Conservation (phyloP, 2,329 filamentous ascomycete species). For the Calonectria pseudoturangicola region DNA sequence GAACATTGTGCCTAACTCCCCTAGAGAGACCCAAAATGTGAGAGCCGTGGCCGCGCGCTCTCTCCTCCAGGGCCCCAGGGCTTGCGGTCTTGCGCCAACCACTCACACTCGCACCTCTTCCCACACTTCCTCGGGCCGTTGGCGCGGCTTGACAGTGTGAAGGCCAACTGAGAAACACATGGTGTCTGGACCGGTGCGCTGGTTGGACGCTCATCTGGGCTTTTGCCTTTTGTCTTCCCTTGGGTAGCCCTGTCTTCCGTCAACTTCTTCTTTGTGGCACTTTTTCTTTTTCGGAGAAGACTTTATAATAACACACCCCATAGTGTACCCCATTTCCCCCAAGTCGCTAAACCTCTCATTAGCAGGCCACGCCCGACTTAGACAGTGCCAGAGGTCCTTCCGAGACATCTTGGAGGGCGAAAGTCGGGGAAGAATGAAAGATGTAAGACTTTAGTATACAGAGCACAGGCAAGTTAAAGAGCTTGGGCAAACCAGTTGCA, state of each 20-base stretch:
- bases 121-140: conserved; percentile 52
- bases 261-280: conserved; percentile 31
- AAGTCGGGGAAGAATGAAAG: conserved; percentile 7
- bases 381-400: conserved; percentile 1
- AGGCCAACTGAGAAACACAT: conserved; percentile 47
- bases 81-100: conserved; percentile 31
- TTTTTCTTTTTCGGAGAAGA: neutral
- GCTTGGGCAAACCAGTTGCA: conserved; percentile 32
- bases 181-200: conserved; percentile 48
- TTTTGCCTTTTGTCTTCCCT: conserved; percentile 48
- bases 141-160: conserved; percentile 53
- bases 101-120: conserved; percentile 38
- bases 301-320: conserved; percentile 29
- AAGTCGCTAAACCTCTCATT: neutral
- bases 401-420: conserved; percentile 20
- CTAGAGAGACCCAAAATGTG: conserved; percentile 37
- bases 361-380: conserved; percentile 5
- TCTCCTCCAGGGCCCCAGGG: neutral
- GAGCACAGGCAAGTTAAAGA: conserved; percentile 18
- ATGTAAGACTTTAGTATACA: conserved; percentile 20
- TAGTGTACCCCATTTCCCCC: neutral
- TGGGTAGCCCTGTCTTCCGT: conserved; percentile 42
- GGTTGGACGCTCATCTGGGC: conserved; percentile 45
- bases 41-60: conserved; percentile 36
- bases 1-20: conserved; percentile 37